Evolutionary conservation across 106 monocot species (phyloP).

Genomic region (Dioscorea alata): DNA sequence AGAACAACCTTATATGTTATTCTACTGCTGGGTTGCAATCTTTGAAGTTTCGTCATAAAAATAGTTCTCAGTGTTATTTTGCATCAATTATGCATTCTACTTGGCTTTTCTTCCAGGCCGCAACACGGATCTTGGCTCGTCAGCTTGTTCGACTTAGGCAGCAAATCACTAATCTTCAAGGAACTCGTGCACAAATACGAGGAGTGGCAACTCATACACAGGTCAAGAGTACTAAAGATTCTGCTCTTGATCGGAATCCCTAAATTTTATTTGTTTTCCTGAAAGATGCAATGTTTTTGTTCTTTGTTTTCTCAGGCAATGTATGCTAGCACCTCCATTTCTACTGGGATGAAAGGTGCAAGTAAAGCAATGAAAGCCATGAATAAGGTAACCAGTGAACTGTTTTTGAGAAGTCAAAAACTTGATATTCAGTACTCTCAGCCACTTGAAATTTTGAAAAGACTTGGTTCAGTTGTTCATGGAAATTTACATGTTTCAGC

Average conservation of each 20-base stretch:
- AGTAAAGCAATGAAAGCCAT: constrained; percentile 98
- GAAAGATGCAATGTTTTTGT: neutral
- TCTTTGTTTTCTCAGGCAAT: constrained; percentile 58
- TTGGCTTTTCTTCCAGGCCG: constrained; percentile 41
- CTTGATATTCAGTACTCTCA: neutral
- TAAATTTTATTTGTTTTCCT: neutral
- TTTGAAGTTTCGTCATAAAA: no score
- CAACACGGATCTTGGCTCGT: constrained; percentile 89
- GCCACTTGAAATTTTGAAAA: neutral
- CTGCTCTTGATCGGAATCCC: neutral
- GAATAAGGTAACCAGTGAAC: constrained; percentile 64
- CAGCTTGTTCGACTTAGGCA: constrained; percentile 90
- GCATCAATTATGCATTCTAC: neutral
- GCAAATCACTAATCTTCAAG: constrained; percentile 97
- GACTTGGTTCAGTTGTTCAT: neutral
- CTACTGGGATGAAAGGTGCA: constrained; percentile 98
- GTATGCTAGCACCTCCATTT: constrained; percentile 96
- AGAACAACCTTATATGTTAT: no score
- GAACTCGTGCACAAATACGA: constrained; percentile 87
- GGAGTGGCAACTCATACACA: constrained; percentile 97
- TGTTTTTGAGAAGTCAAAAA: neutral
- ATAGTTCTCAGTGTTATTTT: no score
- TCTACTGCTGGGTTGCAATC: no score
- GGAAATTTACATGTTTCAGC: constrained; percentile 39
- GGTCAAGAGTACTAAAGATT: constrained; percentile 22